These are phyloP conservation scores for Cladorrhinum sp. DNA, from an alignment of 2,329 filamentous ascomycete species.

Conservation along the genomic window DNA sequence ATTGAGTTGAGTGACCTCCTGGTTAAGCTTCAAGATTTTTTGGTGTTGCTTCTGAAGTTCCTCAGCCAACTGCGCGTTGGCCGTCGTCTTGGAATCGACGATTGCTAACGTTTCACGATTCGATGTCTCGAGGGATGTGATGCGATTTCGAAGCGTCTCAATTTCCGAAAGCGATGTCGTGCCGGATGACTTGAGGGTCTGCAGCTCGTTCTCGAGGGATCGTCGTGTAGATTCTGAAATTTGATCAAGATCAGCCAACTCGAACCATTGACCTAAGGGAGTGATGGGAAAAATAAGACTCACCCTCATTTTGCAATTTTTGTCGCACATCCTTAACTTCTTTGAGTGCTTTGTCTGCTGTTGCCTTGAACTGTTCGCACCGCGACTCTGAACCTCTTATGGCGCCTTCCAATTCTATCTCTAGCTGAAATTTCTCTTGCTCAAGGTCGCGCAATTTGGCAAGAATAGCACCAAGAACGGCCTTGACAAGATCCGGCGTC, in stretches of 20 bases:
- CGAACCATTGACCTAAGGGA: not conserved
- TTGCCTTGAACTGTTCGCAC: slow-evolving; percentile 75
- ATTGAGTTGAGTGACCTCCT: slow-evolving; percentile 77
- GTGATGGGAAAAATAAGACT: slow-evolving; percentile 23
- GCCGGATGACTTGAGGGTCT: slow-evolving; percentile 70
- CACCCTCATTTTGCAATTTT: slow-evolving; percentile 82
- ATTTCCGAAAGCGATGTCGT: slow-evolving; percentile 72
- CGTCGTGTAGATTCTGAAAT: slow-evolving; percentile 70
- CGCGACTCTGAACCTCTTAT: slow-evolving; percentile 81
- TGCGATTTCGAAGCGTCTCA: slow-evolving; percentile 74
- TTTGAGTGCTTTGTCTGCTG: slow-evolving; percentile 77
- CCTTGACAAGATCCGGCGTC: slow-evolving; percentile 73
- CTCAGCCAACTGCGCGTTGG: slow-evolving; percentile 79
- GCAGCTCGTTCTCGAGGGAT: slow-evolving; percentile 76
- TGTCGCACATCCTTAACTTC: slow-evolving; percentile 79
- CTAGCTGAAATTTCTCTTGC: slow-evolving; percentile 81
- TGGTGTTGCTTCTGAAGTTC: slow-evolving; percentile 87
- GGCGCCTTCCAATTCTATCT: slow-evolving; percentile 90
- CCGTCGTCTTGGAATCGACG: slow-evolving; percentile 83
- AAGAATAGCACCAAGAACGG: slow-evolving; percentile 71
- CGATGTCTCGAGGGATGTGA: slow-evolving; percentile 82
- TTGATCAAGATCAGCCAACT: slow-evolving; percentile 16
- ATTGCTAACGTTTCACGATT: slow-evolving; percentile 88
- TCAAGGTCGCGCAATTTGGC: slow-evolving; percentile 79
- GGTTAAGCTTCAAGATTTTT: slow-evolving; percentile 78